Conservation (phyloP, 805 yeast species). For the Sugiyamaella qingdaonensis region DNA sequence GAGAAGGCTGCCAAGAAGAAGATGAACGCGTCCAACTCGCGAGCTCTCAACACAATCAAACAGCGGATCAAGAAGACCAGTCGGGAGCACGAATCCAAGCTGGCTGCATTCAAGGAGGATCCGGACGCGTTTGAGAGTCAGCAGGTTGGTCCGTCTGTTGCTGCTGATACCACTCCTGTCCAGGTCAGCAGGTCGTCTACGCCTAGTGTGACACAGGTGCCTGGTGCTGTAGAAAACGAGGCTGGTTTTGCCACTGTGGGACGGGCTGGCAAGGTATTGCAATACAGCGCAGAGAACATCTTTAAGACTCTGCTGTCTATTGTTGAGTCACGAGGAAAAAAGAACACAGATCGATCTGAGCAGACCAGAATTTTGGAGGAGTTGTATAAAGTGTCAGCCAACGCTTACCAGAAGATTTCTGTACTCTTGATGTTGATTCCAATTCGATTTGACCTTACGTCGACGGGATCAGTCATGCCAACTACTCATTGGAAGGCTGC, state of each 20-base stretch:
- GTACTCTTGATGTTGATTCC: constrained; percentile 80
- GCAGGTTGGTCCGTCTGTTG: constrained; percentile 27
- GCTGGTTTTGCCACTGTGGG: constrained; percentile 39
- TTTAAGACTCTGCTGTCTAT: constrained; percentile 71
- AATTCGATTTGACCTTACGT: constrained; percentile 75
- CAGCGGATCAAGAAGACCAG: constrained; percentile 82
- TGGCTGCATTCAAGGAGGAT: constrained; percentile 57
- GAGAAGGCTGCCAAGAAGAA: constrained; percentile 59
- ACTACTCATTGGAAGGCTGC: constrained; percentile 73
- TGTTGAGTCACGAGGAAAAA: constrained; percentile 91
- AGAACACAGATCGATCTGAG: constrained; percentile 78
- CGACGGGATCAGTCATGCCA: constrained; percentile 69
- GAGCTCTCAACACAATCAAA: constrained; percentile 79
- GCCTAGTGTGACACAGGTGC: constrained; percentile 31
- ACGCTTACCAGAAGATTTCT: constrained; percentile 71
- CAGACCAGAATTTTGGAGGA: constrained; percentile 70
- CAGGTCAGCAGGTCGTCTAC: constrained; percentile 21
- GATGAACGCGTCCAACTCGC: constrained; percentile 75
- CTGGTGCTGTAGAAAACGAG: constrained; percentile 32
- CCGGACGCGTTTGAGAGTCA: constrained; percentile 65
- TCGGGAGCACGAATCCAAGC: constrained; percentile 60
- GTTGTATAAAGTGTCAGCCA: constrained; percentile 45
- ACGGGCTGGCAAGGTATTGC: constrained; percentile 35
- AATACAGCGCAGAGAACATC: constrained; percentile 44
- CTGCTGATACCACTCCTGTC: constrained; percentile 23